Conservation (phyloP, 1,284 basidiomycete species). For the Ceratobasidium sp. region DNA sequence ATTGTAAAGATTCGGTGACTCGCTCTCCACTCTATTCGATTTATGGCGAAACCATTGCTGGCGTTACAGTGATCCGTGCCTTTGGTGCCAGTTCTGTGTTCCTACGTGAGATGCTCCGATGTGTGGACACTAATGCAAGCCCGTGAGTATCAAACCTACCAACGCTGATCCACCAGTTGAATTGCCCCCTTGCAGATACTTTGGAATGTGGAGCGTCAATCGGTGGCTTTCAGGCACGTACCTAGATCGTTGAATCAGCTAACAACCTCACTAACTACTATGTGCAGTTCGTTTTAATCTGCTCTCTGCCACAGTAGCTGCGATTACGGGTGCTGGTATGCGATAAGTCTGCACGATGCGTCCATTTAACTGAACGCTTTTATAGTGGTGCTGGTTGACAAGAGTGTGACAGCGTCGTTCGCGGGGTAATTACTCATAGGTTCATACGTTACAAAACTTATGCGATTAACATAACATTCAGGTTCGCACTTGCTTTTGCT, state of each 20-base stretch:
- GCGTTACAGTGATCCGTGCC: conserved; percentile 76
- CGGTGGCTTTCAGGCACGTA: conserved; percentile 49
- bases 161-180: conserved; percentile 27
- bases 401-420: conserved; percentile 73
- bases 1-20: conserved; percentile 75
- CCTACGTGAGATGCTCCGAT: conserved; percentile 82
- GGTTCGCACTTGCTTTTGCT: conserved; percentile 82
- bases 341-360: neutral
- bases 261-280: conserved; percentile 72
- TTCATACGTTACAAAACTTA: neutral
- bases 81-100: conserved; percentile 89
- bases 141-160: neutral
- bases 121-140: conserved; percentile 71
- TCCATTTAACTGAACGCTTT: neutral
- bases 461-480: conserved; percentile 35
- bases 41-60: conserved; percentile 88
- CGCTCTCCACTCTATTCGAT: conserved; percentile 91
- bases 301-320: conserved; percentile 74
- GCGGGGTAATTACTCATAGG: conserved; percentile 58
- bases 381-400: conserved; percentile 67
- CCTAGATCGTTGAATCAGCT: neutral
- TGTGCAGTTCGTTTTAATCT: conserved; percentile 83
- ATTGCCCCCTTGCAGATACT: conserved; percentile 66
- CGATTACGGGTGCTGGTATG: conserved; percentile 63
- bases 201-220: conserved; percentile 86